Conservation (phyloP, 768 basidiomycete genomes). For the Amanita subjunquillea region DNA sequence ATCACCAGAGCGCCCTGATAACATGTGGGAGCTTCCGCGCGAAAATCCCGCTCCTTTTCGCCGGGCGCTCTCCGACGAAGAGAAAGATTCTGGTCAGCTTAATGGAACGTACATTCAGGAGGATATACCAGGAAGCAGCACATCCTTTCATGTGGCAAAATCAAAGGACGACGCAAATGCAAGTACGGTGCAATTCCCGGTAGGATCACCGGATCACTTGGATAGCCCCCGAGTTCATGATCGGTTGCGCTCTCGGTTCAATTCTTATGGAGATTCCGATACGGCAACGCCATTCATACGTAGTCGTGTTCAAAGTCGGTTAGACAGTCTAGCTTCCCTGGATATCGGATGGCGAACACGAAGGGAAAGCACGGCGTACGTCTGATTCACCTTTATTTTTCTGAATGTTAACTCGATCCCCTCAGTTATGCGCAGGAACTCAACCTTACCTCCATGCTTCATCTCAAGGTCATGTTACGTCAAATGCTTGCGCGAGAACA, state of each 20-base stretch:
- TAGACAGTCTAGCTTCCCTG: conserved; percentile 41
- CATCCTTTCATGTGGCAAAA: conserved; percentile 48
- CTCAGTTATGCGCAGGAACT: conserved; percentile 74
- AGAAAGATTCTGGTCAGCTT: conserved; percentile 44
- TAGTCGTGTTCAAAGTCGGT: conserved; percentile 73
- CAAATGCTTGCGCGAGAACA: conserved; percentile 81
- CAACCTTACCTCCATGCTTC: conserved; percentile 78
- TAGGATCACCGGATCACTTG: conserved; percentile 65
- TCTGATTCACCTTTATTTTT: conserved; percentile 9
- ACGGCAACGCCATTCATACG: conserved; percentile 69
- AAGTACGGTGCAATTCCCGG: conserved; percentile 75
- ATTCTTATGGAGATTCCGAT: conserved; percentile 68
- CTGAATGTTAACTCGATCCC: conserved; percentile 2
- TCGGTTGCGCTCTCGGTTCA: conserved; percentile 50
- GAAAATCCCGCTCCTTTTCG: conserved; percentile 70
- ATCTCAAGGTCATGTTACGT: conserved; percentile 82
- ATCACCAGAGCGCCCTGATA: conserved; percentile 29
- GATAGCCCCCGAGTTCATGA: conserved; percentile 47
- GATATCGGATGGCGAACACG: conserved; percentile 82
- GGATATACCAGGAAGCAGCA: conserved; percentile 35
- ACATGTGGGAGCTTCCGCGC: conserved; percentile 34
- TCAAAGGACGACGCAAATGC: conserved; percentile 38
- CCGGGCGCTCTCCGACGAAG: conserved; percentile 65
- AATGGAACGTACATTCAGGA: conserved; percentile 30
- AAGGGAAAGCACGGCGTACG: conserved; percentile 85